phyloP scores from a whole-genome alignment of 2,329 filamentous ascomycete species.

The Colletotrichum kahawae region DNA sequence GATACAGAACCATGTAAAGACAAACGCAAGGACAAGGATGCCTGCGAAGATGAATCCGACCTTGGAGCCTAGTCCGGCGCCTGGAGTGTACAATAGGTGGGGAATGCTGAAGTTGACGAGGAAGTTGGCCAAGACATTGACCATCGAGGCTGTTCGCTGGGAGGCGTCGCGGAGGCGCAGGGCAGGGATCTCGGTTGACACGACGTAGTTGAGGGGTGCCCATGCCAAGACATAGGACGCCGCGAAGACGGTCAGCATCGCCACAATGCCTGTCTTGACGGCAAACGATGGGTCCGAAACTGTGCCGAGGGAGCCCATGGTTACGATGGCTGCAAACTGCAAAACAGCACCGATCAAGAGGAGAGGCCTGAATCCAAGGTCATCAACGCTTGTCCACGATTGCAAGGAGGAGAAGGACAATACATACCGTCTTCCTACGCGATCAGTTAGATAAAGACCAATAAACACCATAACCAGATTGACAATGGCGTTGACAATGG shows the following conservation, averaged over 20 bases:
- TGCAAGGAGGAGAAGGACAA: background rate
- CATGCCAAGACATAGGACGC: slow-evolving; percentile 38
- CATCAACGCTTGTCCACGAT: background rate
- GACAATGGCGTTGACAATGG: slow-evolving; percentile 14
- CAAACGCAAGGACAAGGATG: slow-evolving; percentile 17
- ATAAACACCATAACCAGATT: slow-evolving; percentile 2
- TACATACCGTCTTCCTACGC: slow-evolving; percentile 18
- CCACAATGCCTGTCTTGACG: slow-evolving; percentile 34
- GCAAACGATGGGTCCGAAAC: slow-evolving; percentile 9
- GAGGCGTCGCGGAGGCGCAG: slow-evolving; percentile 13
- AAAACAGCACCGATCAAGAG: background rate
- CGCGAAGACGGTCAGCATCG: slow-evolving; percentile 36
- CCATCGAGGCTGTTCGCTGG: slow-evolving; percentile 18
- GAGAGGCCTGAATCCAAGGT: background rate
- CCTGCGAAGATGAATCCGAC: slow-evolving; percentile 26
- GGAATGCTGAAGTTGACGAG: slow-evolving; percentile 26
- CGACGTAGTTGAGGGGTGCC: slow-evolving; percentile 39
- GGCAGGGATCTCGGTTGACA: slow-evolving; percentile 38
- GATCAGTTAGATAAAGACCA: slow-evolving; percentile 7
- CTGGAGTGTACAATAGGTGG: slow-evolving; percentile 18
- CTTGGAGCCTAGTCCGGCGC: slow-evolving; percentile 19
- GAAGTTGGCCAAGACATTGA: slow-evolving; percentile 25
- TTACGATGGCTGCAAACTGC: slow-evolving; percentile 14
- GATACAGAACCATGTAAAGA: slow-evolving; percentile 23
- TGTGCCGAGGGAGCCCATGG: slow-evolving; percentile 22